Evolutionary conservation across 345 rosid species (phyloP), one percentile per base, ranked within the genome.

Genomic region (Linum trigynum): DNA sequence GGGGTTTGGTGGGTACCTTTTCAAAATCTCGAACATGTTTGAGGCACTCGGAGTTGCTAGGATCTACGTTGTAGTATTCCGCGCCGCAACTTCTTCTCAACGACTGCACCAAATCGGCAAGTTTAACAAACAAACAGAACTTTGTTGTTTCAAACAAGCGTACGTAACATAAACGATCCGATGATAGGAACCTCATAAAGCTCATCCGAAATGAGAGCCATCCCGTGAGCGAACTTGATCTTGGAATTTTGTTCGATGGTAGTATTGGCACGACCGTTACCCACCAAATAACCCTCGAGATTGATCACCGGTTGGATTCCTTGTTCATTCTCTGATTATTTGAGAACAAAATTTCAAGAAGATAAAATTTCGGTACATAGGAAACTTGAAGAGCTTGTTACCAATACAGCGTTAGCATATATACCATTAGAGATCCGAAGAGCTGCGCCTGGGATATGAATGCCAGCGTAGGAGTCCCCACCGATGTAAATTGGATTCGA

Each of bases 161-260:
- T 23, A 23, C 32, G 32, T 23, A 23, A 23, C 32, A 23, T 23
- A 23, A 23, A 0, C 32, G 32, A 23, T 23, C 32, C 32, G 32
- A 23, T 23, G 32, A 1, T 23, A 23, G 32, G 32, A 23, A 80
- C 90, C 85, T 82, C 70, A 57, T 80, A 87, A 51, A 83, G 80
- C 65, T 82, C 78, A 74, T 80, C 80, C 5, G 88, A 85, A 60
- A 87, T 80, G 4, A 87, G 72, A 39, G 77, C 78, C 85, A 80
- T 71, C 36, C 83, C 78, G 45, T 81, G 80, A 48, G 84, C 75
- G 51, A 35, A 83, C 14, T 64, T 65, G 65, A 84, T 48, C 16
- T 59, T 67, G 48, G 78, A 74, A 62, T 81, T 82, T 32, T 0
- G 37, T 11, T 82, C 84, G 17, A 63, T 38, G 7, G 55, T 61